phyloP scores from a whole-genome alignment of 2,329 filamentous ascomycete genomes.

The Aspergillus vadensis region DNA sequence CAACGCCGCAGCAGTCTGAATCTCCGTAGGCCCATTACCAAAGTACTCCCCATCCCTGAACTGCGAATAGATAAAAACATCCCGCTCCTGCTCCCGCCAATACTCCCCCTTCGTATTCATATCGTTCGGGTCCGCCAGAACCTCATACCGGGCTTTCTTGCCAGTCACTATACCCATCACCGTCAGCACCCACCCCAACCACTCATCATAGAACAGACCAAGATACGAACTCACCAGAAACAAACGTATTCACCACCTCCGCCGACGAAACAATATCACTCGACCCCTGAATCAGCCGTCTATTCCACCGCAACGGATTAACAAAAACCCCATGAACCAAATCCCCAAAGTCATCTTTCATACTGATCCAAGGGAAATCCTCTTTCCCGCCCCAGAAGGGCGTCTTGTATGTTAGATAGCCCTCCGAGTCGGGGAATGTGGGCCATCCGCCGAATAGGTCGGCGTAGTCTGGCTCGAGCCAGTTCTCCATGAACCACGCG shows the following conservation, averaged over 20 bases:
- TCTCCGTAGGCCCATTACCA: constrained; percentile 29
- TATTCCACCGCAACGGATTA: constrained; percentile 41
- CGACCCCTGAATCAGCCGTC: constrained; percentile 41
- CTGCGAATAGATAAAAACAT: constrained; percentile 43
- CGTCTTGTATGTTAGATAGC: constrained; percentile 37
- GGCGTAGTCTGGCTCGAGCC: constrained; percentile 38
- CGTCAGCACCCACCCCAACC: neutral
- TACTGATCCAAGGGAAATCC: constrained; percentile 43
- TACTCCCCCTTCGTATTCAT: constrained; percentile 35
- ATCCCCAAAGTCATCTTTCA: constrained; percentile 49
- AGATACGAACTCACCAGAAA: constrained; percentile 11
- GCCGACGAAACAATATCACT: constrained; percentile 39
- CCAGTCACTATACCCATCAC: neutral
- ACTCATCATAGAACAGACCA: no score
- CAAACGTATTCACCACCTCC: constrained; percentile 35
- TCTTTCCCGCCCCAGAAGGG: constrained; percentile 47
- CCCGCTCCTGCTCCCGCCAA: constrained; percentile 27
- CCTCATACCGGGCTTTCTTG: neutral
- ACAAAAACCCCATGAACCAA: constrained; percentile 51
- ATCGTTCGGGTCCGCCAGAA: constrained; percentile 20
- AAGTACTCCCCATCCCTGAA: constrained; percentile 38
- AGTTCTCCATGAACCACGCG: constrained; percentile 50
- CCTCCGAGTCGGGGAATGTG: constrained; percentile 37
- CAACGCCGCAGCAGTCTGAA: constrained; percentile 27
- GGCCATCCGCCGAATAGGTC: constrained; percentile 48